phyloP scores from a whole-genome alignment of 139 green algal genomes.

The Chlorella sp. region DNA sequence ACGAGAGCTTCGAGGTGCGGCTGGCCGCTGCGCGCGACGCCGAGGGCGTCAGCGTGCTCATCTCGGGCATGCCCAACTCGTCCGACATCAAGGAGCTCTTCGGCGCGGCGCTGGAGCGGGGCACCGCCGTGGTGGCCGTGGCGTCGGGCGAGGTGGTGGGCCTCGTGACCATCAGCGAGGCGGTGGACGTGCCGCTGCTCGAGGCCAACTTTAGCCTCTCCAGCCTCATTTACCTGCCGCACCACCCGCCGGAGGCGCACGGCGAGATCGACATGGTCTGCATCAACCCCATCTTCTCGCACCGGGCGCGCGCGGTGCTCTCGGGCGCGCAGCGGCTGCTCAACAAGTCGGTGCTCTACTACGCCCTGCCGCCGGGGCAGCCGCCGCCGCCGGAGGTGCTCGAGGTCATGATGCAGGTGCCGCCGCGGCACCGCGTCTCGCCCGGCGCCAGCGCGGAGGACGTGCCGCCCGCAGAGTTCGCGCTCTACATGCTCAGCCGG shows the following conservation, averaged over 20 bases:
- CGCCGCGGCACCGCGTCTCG: neutral
- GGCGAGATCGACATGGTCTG: conserved; percentile 49
- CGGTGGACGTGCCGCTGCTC: conserved; percentile 42
- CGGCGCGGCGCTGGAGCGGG: conserved; percentile 7
- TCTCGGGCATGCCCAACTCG: conserved; percentile 33
- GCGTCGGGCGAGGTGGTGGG: conserved; percentile 39
- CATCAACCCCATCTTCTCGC: conserved; percentile 61
- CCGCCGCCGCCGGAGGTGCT: conserved; percentile 44
- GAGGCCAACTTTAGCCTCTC: conserved; percentile 35
- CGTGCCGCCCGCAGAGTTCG: conserved; percentile 21
- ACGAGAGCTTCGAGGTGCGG: conserved; percentile 25
- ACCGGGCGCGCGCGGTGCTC: conserved; percentile 15
- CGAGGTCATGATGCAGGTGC: conserved; percentile 36
- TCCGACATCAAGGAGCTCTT: conserved; percentile 31
- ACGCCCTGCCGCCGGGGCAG: conserved; percentile 42
- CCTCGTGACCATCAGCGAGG: conserved; percentile 31
- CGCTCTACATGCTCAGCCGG: conserved; percentile 46
- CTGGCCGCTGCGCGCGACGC: conserved; percentile 19
- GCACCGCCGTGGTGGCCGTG: conserved; percentile 23
- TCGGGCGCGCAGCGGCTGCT: conserved; percentile 9
- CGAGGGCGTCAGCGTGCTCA: conserved; percentile 17
- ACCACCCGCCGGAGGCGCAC: conserved; percentile 19
- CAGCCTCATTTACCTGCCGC: conserved; percentile 18
- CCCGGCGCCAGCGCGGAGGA: neutral
- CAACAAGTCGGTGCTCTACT: conserved; percentile 36